Evolutionary conservation across 2,329 filamentous ascomycete genomes (phyloP).

Genomic region (Fusarium sp.): DNA sequence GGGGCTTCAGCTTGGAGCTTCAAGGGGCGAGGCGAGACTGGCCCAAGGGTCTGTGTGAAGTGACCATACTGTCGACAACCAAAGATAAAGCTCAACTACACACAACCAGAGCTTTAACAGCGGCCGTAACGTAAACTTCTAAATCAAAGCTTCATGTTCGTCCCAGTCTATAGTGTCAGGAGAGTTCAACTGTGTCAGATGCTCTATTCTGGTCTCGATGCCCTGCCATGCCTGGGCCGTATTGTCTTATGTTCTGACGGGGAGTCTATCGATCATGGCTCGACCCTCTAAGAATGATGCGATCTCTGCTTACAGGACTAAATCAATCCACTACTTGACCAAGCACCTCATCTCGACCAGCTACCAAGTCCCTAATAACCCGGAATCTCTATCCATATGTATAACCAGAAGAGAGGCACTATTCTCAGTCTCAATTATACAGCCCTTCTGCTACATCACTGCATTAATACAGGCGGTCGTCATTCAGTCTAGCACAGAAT

Average conservation of each 20-base stretch:
- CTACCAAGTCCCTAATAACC: conserved; percentile 11
- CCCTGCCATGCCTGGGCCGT: not conserved
- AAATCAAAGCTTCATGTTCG: conserved; percentile 2
- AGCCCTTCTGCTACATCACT: conserved; percentile 32
- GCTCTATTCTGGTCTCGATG: not conserved
- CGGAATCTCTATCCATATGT: conserved; percentile 1
- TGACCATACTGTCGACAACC: not conserved
- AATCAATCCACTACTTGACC: not conserved
- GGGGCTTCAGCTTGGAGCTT: not conserved
- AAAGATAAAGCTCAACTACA: not conserved
- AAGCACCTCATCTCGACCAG: not conserved
- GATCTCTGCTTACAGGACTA: not conserved
- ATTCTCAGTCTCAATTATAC: conserved; percentile 4
- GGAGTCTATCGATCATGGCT: conserved; percentile 17
- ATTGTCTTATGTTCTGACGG: conserved; percentile 1
- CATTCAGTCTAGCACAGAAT: conserved; percentile 19
- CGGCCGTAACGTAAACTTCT: not conserved
- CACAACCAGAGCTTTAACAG: conserved; percentile 4
- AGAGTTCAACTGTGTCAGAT: not conserved
- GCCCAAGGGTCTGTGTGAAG: not conserved
- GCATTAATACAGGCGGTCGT: conserved; percentile 33
- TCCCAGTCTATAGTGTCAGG: not conserved
- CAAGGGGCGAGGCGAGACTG: not conserved
- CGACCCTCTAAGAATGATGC: conserved; percentile 10
- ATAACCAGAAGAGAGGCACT: conserved; percentile 20